Evolutionary conservation across 106 monocot genomes (phyloP).

Genomic region (Phalaenopsis equestris): DNA sequence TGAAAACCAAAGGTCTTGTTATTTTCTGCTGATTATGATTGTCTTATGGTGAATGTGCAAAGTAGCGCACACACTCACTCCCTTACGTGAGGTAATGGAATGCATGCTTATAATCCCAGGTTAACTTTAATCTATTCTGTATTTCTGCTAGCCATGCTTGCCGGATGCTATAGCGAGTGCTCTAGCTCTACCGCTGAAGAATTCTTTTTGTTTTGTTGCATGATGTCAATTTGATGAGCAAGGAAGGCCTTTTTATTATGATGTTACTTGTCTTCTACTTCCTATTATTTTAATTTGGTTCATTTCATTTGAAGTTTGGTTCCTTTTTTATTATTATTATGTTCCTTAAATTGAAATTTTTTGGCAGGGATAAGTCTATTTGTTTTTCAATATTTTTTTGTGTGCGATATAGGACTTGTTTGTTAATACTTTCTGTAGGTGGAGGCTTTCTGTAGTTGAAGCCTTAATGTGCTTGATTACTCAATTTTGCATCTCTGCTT

Average conservation of each 20-base stretch:
- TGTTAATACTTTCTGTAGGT: background rate
- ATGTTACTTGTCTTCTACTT: background rate
- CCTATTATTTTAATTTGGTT: background rate
- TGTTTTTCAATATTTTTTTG: background rate
- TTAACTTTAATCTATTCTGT: too few relatives aligned
- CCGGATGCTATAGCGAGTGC: too few relatives aligned
- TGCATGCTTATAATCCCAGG: too few relatives aligned
- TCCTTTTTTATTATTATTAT: background rate
- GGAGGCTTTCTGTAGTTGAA: background rate
- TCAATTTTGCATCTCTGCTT: background rate
- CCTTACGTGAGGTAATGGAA: background rate
- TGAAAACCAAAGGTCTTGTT: background rate
- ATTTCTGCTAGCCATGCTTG: too few relatives aligned
- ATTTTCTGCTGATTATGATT: background rate
- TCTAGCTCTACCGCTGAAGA: background rate
- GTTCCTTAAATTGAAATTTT: too few relatives aligned
- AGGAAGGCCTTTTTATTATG: background rate
- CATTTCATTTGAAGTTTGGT: background rate
- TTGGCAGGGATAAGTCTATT: background rate
- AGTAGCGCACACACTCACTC: background rate
- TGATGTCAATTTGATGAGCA: slow-evolving; percentile 1
- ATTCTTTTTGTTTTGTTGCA: background rate
- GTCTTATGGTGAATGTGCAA: background rate
- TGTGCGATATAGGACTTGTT: background rate
- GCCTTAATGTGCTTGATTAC: background rate